These are phyloP conservation scores for Adansonia grandidieri DNA, from an alignment of 441 rosid genomes.

Conservation along the genomic window DNA sequence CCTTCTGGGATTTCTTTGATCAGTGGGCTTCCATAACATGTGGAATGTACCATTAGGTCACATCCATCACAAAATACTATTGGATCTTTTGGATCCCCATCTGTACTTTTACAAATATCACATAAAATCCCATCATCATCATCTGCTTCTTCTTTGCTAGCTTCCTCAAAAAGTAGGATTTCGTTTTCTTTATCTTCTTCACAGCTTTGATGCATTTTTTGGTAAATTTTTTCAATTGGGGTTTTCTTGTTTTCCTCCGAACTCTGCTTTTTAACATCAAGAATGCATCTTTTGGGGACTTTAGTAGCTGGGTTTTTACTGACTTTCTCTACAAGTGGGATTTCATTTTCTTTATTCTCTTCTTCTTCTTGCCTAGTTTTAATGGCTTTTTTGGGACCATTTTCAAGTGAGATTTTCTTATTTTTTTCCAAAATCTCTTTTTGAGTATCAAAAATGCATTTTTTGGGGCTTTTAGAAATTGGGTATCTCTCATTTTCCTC, in stretches of 20 bases:
- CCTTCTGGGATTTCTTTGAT: conserved; percentile 71
- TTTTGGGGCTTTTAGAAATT: not conserved
- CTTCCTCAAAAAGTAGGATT: not conserved
- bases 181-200: not conserved
- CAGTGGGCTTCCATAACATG: conserved; percentile 92
- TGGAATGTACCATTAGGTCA: conserved; percentile 84
- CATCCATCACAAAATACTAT: conserved; percentile 95
- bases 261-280: not conserved
- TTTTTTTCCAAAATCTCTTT: not conserved
- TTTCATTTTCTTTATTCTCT: conserved; percentile 35
- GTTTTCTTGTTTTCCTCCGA: conserved; percentile 1
- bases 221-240: conserved; percentile 7
- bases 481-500: conserved; percentile 27
- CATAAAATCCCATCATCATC: conserved; percentile 83
- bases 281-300: not conserved
- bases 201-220: not conserved
- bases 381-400: not conserved
- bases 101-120: conserved; percentile 83
- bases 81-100: conserved; percentile 85
- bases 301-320: conserved; percentile 23
- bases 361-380: conserved; percentile 15
- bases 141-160: conserved; percentile 14
- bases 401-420: not conserved
- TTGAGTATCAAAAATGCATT: not conserved
- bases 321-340: conserved; percentile 31